Percentiles rank a stretch among this genome's conserved stretches.
These are phyloP conservation scores for Fusarium marasasianum DNA, from an alignment of 2,329 filamentous ascomycete genomes.

Conservation along the genomic window DNA sequence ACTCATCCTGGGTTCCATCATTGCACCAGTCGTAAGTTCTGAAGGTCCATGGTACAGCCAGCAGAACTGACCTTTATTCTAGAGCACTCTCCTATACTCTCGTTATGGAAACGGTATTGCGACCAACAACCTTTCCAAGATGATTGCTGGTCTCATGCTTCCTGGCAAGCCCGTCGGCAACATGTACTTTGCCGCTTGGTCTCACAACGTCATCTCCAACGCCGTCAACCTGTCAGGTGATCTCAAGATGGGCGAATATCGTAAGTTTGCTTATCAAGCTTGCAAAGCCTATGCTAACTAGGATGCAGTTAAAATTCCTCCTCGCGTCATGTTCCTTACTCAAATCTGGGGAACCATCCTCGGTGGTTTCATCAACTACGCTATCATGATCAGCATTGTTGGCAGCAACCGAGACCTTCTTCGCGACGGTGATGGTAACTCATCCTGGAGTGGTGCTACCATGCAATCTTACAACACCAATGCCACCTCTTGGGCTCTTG, in stretches of 20 bases:
- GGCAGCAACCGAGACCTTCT: conserved; percentile 59
- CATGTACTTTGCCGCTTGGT: conserved; percentile 69
- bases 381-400: conserved; percentile 65
- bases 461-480: conserved; percentile 61
- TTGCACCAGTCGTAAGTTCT: conserved; percentile 59
- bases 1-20: conserved; percentile 54
- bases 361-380: conserved; percentile 64
- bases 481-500: conserved; percentile 60
- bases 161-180: conserved; percentile 63
- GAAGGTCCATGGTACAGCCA: rapidly evolving
- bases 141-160: conserved; percentile 62
- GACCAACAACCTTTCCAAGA: conserved; percentile 67
- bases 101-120: conserved; percentile 66
- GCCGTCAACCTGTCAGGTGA: conserved; percentile 61
- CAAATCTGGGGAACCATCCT: conserved; percentile 65
- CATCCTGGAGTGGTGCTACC: conserved; percentile 62
- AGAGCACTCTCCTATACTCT: conserved; percentile 63
- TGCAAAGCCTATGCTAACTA: too few relatives aligned
- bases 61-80: neutral
- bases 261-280: too few relatives aligned
- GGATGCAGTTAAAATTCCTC: conserved; percentile 62
- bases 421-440: conserved; percentile 55
- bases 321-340: conserved; percentile 63
- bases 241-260: conserved; percentile 68
- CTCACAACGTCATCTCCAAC: conserved; percentile 64